Base-by-base conservation (phyloP, 371 early-diverging fungal species). In the Mucor circinelloides region DNA sequence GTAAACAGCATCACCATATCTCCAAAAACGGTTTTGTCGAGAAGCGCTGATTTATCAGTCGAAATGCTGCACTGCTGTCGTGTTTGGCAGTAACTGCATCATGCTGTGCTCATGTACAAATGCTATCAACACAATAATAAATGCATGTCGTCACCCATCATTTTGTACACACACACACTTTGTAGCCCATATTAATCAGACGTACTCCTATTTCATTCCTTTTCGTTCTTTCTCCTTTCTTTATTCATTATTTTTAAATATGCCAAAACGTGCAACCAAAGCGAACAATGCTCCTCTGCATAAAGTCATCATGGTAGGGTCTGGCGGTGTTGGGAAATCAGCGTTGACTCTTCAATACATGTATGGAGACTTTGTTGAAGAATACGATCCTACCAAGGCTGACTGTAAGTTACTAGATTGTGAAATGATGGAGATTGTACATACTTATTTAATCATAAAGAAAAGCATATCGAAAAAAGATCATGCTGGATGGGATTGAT, bases 331-430 rank as follows among this genome's bases (percentile, higher is more conserved):
- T 30, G 97, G 97, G 46, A 96, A 96, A 81, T 94, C 94, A 13
- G 94, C 95, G n/a, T 76, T 96, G 62, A 95, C 95, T 2, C 82
- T 96, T 42, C 94, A 94, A 74, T 95, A 90, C 86, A 90, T 95
- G 93, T 95, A 94, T 70, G 93, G 94, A 61, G 94, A 96, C 84
- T 96, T 96, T 82, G 92, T 94, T 65, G 95, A 96, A 81, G 94
- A 94, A 76, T 96, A 96, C 75, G 97, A 96, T 76, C 97, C 97
- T 10, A 96, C 97, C n/a, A 95, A 95, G 72, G 97, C 95, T 59
- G 97, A 96, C 72, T 92, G 82, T 83, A 83, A 74, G 40, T 40
- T 40, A 17, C 13, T 40, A 6, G 40, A 40, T 5, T 17, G 17
- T 40, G 76, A 63, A 13, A 13, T 30, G 52, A 13, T 40, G 13